These are phyloP conservation scores for Eucalyptus urophylla DNA, from an alignment of 345 rosid species.

Conservation along the genomic window DNA sequence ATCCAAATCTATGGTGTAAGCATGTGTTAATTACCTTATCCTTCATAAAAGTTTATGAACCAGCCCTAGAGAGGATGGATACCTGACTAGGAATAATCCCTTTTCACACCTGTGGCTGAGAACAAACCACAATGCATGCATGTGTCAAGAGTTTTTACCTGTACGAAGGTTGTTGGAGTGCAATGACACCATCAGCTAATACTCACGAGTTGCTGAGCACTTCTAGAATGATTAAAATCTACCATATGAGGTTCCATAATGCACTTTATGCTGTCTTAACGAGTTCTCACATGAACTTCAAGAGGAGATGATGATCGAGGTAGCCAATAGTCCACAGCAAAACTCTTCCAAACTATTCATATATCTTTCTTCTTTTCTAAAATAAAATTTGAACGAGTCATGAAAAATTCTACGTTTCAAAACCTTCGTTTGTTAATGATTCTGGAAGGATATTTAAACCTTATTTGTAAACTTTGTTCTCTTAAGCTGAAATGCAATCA, in stretches of 20 bases:
- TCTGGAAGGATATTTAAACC: not conserved
- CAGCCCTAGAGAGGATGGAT: not conserved
- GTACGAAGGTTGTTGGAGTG: not conserved
- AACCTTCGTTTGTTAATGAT: not conserved
- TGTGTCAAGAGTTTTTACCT: not conserved
- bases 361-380: not conserved
- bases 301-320: not conserved
- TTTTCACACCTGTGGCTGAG: not conserved
- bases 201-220: not conserved
- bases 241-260: not conserved
- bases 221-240: not conserved
- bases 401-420: not conserved
- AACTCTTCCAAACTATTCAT: not conserved
- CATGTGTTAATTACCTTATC: not conserved
- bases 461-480: not conserved
- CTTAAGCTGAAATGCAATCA: not conserved
- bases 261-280: not conserved
- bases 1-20: not conserved
- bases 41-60: not conserved
- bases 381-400: not conserved
- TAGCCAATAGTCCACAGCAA: not conserved
- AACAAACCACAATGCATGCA: not conserved
- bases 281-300: not conserved
- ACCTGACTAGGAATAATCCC: not conserved
- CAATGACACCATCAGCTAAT: not conserved